Evolutionary conservation across 2,329 filamentous ascomycete genomes (phyloP), one percentile per base, ranked within the genome.

Genomic region (Penicillium occitanis): DNA sequence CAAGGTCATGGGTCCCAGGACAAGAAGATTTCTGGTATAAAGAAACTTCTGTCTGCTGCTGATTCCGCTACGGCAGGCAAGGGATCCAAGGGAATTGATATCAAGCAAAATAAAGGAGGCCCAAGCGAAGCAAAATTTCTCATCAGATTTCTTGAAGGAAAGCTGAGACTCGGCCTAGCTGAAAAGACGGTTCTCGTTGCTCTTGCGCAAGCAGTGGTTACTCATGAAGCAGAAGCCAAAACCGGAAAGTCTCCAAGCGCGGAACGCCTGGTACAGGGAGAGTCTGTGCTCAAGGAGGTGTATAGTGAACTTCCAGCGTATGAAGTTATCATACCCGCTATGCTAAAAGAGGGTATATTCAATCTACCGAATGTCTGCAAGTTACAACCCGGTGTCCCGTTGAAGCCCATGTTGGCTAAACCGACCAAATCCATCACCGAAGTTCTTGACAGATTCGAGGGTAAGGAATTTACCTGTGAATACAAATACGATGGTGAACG

Each of bases 401-500:
- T 99, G 66, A 99, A 99, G 79, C 95, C 95, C 72, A 99, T 99
- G 95, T 85, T 99, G 81, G 95, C 95, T 22, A 98, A 98, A 74
- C 95, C 95, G 2, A 99, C 95, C 10, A 99, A 99, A 78, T 93
- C 95, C 5, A 97, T 99, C 72, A 97, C 93, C 0, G 95, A 99
- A 79, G 95, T 99, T 0, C 85, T 99, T 11, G 94, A 99, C 78
- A 91, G 95, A 5, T 99, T 99, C 70, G 95, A 98, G 76, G 89
- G 91, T 69, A 95, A 97, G 75, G 91, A 90, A 30, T 99, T 99
- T 74, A 98, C 95, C 0, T 99, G 95, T 80, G 95, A 99, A 77
- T 99, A 96, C 84, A 99, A 99, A 78, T 99, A 99, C 74, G 95
- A 99, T 73, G 95, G 95, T 59, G 95, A 99, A 79, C 86, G 95